A percentile compares a stretch with the other conserved stretches of the same genome.
Conservation (phyloP, 2,329 filamentous ascomycete species). For the Diaporthe citrichinensis region DNA sequence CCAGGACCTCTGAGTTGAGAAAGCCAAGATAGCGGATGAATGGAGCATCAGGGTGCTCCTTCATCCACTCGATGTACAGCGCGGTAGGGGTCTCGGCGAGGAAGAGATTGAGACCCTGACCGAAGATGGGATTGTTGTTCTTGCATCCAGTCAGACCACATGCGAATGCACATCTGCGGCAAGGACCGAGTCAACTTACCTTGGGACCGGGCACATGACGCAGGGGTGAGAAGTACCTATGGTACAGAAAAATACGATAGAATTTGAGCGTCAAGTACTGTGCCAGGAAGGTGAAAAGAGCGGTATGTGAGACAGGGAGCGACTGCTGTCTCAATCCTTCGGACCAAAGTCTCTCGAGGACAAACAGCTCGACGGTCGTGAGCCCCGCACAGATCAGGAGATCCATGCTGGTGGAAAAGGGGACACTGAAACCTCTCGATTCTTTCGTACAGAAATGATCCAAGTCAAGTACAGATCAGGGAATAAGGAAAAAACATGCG, state of each 20-base stretch:
- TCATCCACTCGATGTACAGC: conserved; percentile 51
- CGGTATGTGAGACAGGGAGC: neutral
- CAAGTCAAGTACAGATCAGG: neutral
- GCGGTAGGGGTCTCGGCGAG: conserved; percentile 47
- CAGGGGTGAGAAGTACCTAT: conserved; percentile 24
- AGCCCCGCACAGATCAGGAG: neutral
- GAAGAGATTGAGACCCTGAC: conserved; percentile 55
- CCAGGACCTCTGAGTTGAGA: conserved; percentile 53
- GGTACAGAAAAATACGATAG: conserved; percentile 31
- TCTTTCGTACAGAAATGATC: neutral
- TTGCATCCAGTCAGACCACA: conserved; percentile 41
- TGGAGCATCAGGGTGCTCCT: conserved; percentile 50
- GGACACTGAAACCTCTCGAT: neutral
- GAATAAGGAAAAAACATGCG: neutral
- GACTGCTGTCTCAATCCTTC: neutral
- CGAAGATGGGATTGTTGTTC: conserved; percentile 57
- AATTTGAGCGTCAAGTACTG: conserved; percentile 27
- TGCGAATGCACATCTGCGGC: neutral
- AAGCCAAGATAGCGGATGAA: conserved; percentile 57
- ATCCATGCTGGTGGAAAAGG: neutral
- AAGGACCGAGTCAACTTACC: neutral
- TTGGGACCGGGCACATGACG: conserved; percentile 26
- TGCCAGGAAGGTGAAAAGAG: neutral
- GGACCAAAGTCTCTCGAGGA: neutral
- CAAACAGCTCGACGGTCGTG: neutral